Percentiles rank a stretch among this genome's conserved stretches.
These are phyloP conservation scores for Colletotrichum destructivum DNA, from an alignment of 2,329 filamentous ascomycete species.

Conservation along the genomic window DNA sequence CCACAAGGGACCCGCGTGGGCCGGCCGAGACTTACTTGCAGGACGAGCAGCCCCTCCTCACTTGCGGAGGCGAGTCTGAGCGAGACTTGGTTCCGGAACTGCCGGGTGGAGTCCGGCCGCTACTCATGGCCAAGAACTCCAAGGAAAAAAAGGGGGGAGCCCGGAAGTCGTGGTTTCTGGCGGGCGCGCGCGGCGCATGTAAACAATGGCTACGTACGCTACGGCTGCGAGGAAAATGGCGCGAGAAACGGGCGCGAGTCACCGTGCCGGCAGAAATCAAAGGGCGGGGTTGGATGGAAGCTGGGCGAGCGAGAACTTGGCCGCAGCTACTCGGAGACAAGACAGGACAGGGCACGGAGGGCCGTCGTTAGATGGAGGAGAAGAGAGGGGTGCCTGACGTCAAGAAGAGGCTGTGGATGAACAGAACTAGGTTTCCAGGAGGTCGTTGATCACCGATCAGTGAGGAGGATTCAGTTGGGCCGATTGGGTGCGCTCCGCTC, in stretches of 20 bases:
- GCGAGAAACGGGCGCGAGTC: not conserved
- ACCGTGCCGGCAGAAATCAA: not conserved
- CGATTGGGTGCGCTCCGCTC: not conserved
- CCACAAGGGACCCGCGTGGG: not conserved
- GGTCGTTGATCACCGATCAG: not conserved
- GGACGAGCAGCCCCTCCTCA: slow-evolving; percentile 27
- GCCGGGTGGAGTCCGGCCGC: slow-evolving; percentile 7
- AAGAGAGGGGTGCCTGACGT: not conserved
- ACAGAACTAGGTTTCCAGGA: not conserved
- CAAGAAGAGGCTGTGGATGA: not conserved
- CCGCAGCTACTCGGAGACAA: not conserved
- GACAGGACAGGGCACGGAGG: not conserved
- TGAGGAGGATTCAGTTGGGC: not conserved
- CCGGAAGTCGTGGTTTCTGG: not conserved
- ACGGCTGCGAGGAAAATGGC: not conserved
- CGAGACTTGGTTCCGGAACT: not conserved
- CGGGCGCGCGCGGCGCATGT: too few relatives aligned
- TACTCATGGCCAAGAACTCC: slow-evolving; percentile 1
- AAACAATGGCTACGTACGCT: not conserved
- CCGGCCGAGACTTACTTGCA: slow-evolving; percentile 33
- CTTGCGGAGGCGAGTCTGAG: not conserved
- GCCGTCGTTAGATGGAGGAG: not conserved
- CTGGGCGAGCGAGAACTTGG: not conserved
- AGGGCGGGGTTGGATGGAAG: not conserved
- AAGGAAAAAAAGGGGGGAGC: too few relatives aligned